Evolutionary conservation across 768 basidiomycete species (phyloP).

Genomic region (Lactarius sanguifluus): DNA sequence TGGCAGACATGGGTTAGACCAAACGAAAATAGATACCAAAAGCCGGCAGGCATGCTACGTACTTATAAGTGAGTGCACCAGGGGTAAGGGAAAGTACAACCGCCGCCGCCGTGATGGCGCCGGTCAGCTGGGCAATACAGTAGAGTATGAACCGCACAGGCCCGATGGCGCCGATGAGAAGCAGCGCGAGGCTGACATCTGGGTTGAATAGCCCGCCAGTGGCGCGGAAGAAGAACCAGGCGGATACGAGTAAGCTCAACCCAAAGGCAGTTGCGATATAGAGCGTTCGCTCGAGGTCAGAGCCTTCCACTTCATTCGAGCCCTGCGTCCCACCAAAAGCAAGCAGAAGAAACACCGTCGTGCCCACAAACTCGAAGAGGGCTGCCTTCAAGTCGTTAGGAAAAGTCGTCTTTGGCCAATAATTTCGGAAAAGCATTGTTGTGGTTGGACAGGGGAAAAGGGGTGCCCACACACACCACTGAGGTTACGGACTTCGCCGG

Average conservation of each 20-base stretch:
- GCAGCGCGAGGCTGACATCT: conserved; percentile 57
- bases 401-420: conserved; percentile 33
- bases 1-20: neutral
- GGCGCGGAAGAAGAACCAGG: conserved; percentile 65
- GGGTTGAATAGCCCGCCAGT: conserved; percentile 71
- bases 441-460: neutral
- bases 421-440: conserved; percentile 19
- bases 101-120: conserved; percentile 59
- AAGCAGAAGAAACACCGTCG: conserved; percentile 61
- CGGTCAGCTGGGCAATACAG: conserved; percentile 59
- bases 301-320: conserved; percentile 39
- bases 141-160: conserved; percentile 59
- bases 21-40: neutral
- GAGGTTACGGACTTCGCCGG: too few species aligned
- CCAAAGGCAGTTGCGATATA: conserved; percentile 65
- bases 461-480: too few species aligned
- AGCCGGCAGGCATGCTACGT: conserved; percentile 24
- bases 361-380: conserved; percentile 58
- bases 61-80: conserved; percentile 57
- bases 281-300: conserved; percentile 43
- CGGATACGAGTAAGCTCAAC: conserved; percentile 58
- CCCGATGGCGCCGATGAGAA: conserved; percentile 53
- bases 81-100: conserved; percentile 56
- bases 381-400: conserved; percentile 49
- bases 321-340: conserved; percentile 67